Percentiles rank a stretch among this genome's conserved stretches.
Evolutionary conservation across 352 stramenopile genomes (phyloP).

Genomic region (Globisporangium polare): DNA sequence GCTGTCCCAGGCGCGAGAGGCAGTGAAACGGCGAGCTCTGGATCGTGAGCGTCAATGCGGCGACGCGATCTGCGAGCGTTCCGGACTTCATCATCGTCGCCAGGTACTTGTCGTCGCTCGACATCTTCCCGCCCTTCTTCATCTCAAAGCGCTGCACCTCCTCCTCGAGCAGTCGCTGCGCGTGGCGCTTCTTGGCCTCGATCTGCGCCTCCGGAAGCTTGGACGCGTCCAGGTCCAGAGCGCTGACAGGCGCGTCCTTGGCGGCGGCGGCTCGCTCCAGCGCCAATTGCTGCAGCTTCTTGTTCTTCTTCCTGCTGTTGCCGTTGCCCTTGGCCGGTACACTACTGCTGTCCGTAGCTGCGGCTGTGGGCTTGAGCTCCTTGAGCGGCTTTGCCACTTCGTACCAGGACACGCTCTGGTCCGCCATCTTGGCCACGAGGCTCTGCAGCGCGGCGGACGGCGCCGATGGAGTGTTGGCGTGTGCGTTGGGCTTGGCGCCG

Average conservation of each 20-base stretch:
- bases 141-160: slow-evolving; percentile 57
- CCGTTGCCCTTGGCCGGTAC: neutral
- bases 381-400: slow-evolving; percentile 18
- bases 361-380: neutral
- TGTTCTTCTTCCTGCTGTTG: slow-evolving; percentile 18
- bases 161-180: slow-evolving; percentile 52
- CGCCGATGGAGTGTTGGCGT: no score
- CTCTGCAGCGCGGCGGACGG: slow-evolving; percentile 20
- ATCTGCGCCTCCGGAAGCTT: slow-evolving; percentile 21
- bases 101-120: slow-evolving; percentile 85
- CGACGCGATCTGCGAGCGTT: slow-evolving; percentile 89
- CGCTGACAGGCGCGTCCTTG: neutral
- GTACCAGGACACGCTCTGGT: slow-evolving; percentile 37
- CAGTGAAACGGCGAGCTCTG: slow-evolving; percentile 82
- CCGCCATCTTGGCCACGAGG: slow-evolving; percentile 27
- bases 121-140: slow-evolving; percentile 67
- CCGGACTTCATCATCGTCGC: slow-evolving; percentile 86
- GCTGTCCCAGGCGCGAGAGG: slow-evolving; percentile 63
- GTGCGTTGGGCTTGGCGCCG: slow-evolving; percentile 4
- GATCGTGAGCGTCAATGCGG: slow-evolving; percentile 86
- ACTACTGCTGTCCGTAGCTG: neutral
- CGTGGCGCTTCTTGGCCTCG: slow-evolving; percentile 42
- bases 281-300: slow-evolving; percentile 9
- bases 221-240: slow-evolving; percentile 13
- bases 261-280: neutral